Evolutionary conservation across 2,329 filamentous ascomycete species (phyloP), one percentile per base, ranked within the genome.

Genomic region (Ustulina deusta): DNA sequence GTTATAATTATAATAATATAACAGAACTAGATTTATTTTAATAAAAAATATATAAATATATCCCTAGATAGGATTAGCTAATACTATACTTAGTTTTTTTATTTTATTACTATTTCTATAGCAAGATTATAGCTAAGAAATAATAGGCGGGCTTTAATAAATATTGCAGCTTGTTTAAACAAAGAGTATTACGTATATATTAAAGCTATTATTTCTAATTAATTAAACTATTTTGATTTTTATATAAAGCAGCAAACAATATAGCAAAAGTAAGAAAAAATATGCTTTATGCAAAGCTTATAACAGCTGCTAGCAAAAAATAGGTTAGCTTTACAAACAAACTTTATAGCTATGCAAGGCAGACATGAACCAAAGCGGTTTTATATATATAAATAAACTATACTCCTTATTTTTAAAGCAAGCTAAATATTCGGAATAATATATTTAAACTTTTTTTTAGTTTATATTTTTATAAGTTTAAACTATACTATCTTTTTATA

Each of bases 401-500:
- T n/a, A 3, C n/a, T 44, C 5, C n/a, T 44, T 44, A 44, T n/a
- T 3, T 20, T 20, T 20, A 20, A n/a, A n/a, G 40, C n/a, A n/a
- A n/a, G n/a, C n/a, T 44, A 44, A 20, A 20, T 44, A 44, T 20
- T 44, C 9, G 9, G 4, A 44, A 44, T 20, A 44, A n/a, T 44
- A 44, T 44, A 20, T 44, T 44, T 44, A 44, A 3, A 44, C 9
- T 44, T 44, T 44, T 44, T 20, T 44, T 20, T 44, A 44, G n/a
- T 9, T 44, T 44, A 20, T 44, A 44, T 20, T 44, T 44, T 44
- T 44, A n/a, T 44, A 44, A n/a, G n/a, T n/a, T n/a, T n/a, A n/a
- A n/a, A n/a, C n/a, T 20, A n/a, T 20, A 6, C 11, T 44, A 5
- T 44, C 5, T 44, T 9, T 44, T 20, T 44, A 44, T 20, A 44